Conservation (phyloP, 2,329 filamentous ascomycete genomes). For the Neonectria sp. region DNA sequence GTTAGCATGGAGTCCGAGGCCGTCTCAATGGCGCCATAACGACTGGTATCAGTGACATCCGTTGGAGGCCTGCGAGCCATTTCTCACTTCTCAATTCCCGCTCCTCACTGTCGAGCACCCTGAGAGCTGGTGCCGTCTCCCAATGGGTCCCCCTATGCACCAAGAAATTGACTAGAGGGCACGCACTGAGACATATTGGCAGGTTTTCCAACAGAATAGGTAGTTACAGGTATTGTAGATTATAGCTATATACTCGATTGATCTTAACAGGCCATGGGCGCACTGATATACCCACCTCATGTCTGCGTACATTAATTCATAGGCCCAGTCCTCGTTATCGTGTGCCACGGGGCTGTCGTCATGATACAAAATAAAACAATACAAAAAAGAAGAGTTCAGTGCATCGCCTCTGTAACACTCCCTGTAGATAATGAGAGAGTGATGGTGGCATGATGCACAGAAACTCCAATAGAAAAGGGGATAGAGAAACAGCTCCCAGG, state of each 20-base stretch:
- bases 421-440: neutral
- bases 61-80: slow-evolving; percentile 16
- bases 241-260: slow-evolving; percentile 17
- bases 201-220: neutral
- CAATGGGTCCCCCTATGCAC: neutral
- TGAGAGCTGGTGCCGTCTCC: neutral
- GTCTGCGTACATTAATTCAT: slow-evolving; percentile 24
- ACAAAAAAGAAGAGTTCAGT: slow-evolving; percentile 17
- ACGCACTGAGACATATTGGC: neutral
- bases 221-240: slow-evolving; percentile 5
- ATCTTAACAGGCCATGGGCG: slow-evolving; percentile 11
- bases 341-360: slow-evolving; percentile 18
- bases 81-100: neutral
- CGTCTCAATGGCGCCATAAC: neutral
- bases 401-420: neutral
- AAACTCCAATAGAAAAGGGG: neutral
- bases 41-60: neutral
- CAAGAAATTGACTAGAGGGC: neutral
- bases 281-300: neutral
- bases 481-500: slow-evolving; percentile 5
- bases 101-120: neutral
- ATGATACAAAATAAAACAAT: slow-evolving; percentile 5
- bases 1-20: neutral
- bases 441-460: slow-evolving; percentile 3
- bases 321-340: slow-evolving; percentile 9